A percentile compares a stretch with the other conserved stretches of the same genome.
phyloP scores from a whole-genome alignment of 164 flowering plant species.

The Berberis thunbergii region DNA sequence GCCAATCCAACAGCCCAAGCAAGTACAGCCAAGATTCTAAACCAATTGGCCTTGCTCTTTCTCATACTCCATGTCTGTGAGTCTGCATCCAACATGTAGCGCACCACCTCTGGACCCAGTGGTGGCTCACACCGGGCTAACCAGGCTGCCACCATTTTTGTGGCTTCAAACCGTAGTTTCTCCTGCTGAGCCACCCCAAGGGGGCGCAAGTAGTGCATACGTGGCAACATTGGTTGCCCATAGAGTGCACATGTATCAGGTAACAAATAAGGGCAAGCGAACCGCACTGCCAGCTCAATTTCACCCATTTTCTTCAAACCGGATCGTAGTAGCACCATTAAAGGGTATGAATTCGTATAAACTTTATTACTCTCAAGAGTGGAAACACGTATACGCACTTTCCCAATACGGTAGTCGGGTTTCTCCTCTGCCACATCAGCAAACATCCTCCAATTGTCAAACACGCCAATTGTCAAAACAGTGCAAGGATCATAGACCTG shows the following conservation, averaged over 20 bases:
- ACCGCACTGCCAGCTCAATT: conserved; percentile 81
- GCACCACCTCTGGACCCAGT: conserved; percentile 78
- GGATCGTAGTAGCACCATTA: conserved; percentile 41
- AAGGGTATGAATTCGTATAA: conserved; percentile 73
- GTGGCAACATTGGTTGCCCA: conserved; percentile 78
- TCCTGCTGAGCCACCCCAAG: conserved; percentile 92
- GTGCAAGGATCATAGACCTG: conserved; percentile 95
- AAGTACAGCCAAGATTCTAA: conserved; percentile 68
- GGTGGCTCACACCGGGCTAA: conserved; percentile 82
- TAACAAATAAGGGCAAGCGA: conserved; percentile 58
- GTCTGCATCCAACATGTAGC: conserved; percentile 88
- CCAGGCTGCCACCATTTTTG: conserved; percentile 74
- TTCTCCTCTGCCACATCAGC: conserved; percentile 43
- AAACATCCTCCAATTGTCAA: conserved; percentile 91
- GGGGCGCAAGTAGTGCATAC: conserved; percentile 88
- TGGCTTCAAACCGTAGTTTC: conserved; percentile 69
- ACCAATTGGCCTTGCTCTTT: conserved; percentile 88
- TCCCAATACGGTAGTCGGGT: conserved; percentile 70
- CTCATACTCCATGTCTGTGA: conserved; percentile 94
- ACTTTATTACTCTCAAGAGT: conserved; percentile 83
- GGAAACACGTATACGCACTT: conserved; percentile 78
- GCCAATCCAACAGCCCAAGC: conserved; percentile 79
- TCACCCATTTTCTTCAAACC: conserved; percentile 98
- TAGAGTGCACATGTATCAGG: conserved; percentile 71
- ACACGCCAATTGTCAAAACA: conserved; percentile 80